These are phyloP conservation scores for Blastobotrys americana DNA, from an alignment of 805 yeast species.

Conservation along the genomic window DNA sequence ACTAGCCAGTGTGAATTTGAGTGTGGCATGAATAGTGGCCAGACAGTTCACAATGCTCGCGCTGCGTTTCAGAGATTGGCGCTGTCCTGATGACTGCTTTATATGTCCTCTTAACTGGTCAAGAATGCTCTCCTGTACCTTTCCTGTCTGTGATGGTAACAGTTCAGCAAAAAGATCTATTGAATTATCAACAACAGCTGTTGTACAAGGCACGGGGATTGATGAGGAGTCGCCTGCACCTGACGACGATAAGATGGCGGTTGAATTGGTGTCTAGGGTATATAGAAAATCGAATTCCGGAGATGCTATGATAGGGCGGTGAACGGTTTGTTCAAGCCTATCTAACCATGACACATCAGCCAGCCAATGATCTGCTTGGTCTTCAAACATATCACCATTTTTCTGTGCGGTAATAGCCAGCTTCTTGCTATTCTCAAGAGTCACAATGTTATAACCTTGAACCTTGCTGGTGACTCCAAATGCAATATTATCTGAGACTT, in stretches of 20 bases:
- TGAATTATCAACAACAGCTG: slow-evolving; percentile 64
- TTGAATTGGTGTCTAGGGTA: background rate
- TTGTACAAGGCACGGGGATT: slow-evolving; percentile 29
- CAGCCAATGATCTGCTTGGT: slow-evolving; percentile 22
- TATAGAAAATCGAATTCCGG: slow-evolving; percentile 22
- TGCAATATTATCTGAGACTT: slow-evolving; percentile 34
- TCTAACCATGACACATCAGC: slow-evolving; percentile 16
- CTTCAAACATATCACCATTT: slow-evolving; percentile 2
- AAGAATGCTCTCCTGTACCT: slow-evolving; percentile 80
- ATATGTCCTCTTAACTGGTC: slow-evolving; percentile 53
- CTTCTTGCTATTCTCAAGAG: slow-evolving; percentile 10
- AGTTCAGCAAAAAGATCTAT: slow-evolving; percentile 66
- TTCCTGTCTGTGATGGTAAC: slow-evolving; percentile 63
- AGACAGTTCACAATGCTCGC: slow-evolving; percentile 58
- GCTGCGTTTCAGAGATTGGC: slow-evolving; percentile 23
- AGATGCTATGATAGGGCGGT: slow-evolving; percentile 22
- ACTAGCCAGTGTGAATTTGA: slow-evolving; percentile 28
- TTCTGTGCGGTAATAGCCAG: slow-evolving; percentile 18
- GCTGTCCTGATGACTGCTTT: slow-evolving; percentile 12
- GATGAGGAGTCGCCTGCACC: slow-evolving; percentile 19
- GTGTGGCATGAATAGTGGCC: slow-evolving; percentile 52
- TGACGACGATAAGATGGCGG: slow-evolving; percentile 2
- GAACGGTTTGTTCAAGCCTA: slow-evolving; percentile 17
- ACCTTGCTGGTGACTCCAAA: slow-evolving; percentile 38
- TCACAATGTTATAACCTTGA: slow-evolving; percentile 17